Evolutionary conservation across 805 yeast genomes (phyloP).

Genomic region (Saturnispora bothae): DNA sequence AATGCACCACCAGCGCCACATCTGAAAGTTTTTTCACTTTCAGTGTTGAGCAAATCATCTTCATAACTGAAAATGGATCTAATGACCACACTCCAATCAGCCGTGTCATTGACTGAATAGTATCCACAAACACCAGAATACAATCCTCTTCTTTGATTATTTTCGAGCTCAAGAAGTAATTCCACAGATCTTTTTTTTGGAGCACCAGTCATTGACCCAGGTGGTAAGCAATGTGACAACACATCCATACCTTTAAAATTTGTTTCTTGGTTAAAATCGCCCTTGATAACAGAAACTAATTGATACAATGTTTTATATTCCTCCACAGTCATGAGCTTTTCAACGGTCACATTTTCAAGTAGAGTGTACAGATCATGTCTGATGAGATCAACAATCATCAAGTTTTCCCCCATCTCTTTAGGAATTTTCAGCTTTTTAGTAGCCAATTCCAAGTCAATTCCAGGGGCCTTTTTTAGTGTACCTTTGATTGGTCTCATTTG

Average conservation of each 20-base stretch:
- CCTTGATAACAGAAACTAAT: constrained; percentile 80
- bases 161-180: constrained; percentile 52
- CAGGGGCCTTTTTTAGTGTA: constrained; percentile 62
- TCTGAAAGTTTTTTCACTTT: constrained; percentile 43
- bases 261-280: constrained; percentile 30
- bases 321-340: constrained; percentile 81
- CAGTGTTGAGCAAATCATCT: constrained; percentile 29
- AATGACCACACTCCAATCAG: constrained; percentile 95
- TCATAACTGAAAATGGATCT: constrained; percentile 67
- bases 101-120: constrained; percentile 78
- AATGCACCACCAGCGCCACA: constrained; percentile 99
- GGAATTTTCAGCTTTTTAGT: constrained; percentile 60
- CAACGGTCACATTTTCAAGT: constrained; percentile 54
- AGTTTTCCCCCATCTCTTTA: constrained; percentile 89
- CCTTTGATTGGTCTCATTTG: constrained; percentile 96
- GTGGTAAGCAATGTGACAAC: constrained; percentile 72
- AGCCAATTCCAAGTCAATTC: constrained; percentile 49
- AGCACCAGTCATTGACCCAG: constrained; percentile 99
- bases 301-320: constrained; percentile 89
- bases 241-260: constrained; percentile 65
- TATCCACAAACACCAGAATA: constrained; percentile 95
- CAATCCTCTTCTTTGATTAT: constrained; percentile 57
- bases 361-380: constrained; percentile 79
- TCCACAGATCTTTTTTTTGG: constrained; percentile 92
- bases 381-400: constrained; percentile 94